Percentiles rank a stretch among this genome's conserved stretches.
Conservation (phyloP, 345 rosid species). For the Garcia nutans region DNA sequence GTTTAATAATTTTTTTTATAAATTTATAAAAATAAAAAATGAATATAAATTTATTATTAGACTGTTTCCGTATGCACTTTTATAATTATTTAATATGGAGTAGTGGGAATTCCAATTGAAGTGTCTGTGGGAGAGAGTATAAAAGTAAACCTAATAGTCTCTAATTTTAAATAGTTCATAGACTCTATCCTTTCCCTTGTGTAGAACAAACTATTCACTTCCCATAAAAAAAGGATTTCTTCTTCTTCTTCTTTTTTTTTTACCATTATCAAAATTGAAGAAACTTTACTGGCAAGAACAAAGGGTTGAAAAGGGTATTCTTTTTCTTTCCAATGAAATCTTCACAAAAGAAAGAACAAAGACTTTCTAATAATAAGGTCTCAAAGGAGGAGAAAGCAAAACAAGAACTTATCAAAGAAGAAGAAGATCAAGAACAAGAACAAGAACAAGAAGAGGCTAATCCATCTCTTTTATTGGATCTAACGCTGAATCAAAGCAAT, state of each 20-base stretch:
- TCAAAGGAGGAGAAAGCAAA: slow-evolving; percentile 28
- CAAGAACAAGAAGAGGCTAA: slow-evolving; percentile 22
- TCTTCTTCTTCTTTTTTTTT: neutral
- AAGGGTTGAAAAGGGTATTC: neutral
- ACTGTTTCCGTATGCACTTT: too few relatives aligned
- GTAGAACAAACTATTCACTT: slow-evolving; percentile 15
- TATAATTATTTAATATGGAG: slow-evolving; percentile 9
- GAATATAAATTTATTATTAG: too few relatives aligned
- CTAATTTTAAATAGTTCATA: slow-evolving; percentile 8
- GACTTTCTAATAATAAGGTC: slow-evolving; percentile 28
- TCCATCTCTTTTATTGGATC: slow-evolving; percentile 35
- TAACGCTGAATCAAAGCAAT: slow-evolving; percentile 35
- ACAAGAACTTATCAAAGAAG: slow-evolving; percentile 19
- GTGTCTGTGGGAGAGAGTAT: neutral
- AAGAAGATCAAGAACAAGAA: slow-evolving; percentile 19
- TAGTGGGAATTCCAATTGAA: slow-evolving; percentile 23
- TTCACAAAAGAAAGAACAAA: slow-evolving; percentile 26
- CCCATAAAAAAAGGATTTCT: slow-evolving; percentile 18
- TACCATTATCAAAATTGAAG: slow-evolving; percentile 5
- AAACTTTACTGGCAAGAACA: slow-evolving; percentile 6
- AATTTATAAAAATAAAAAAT: too few relatives aligned
- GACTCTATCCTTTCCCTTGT: neutral
- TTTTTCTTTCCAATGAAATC: slow-evolving; percentile 38
- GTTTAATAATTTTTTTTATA: too few relatives aligned
- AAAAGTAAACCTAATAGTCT: slow-evolving; percentile 24